Base-by-base conservation (phyloP, 73 alveolate genomes). In the Paramecium caudatum region DNA sequence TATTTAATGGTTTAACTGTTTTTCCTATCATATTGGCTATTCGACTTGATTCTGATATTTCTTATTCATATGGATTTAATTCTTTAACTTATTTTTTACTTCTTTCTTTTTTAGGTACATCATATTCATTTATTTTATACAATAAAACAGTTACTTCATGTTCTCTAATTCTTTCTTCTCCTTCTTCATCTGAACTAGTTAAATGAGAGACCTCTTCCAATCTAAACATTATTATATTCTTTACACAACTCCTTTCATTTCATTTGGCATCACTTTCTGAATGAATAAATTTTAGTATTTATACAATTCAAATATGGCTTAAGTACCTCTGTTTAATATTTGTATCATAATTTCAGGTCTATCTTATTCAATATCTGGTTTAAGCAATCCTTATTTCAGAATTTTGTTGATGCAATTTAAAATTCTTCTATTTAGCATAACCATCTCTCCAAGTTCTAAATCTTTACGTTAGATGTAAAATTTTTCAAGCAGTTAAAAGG, bases 191-290 rank as follows among this genome's bases (percentile, higher is more conserved):
- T 19, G 88, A 74, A 21, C 55, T 27, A 17, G 83, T 33, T 47
- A 74, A 74, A 74, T 74, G 88, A 10, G 88, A 74, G 8, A 74
- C 88, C 21, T 74, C 88, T 23, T 74, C 88, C 46, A 74, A 74
- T 32, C 83, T 65, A 30, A 55, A 12, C 6, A 3, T 23, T 23
- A 15, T 32, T 10, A 65, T 65, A 32, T 65, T 55, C 3, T 7
- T 65, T 65, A 65, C 68, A 74, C 88, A 10, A 74, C 15, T 19
- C 88, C 88, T 17, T 74, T 74, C 39, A 37, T 39, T 3, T 74
- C 88, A 17, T 37, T 41, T 1, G 88, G 88, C 34, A 74, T 74
- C 36, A 74, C 88, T 74, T 74, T 74, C 55, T 74, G 32, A 37
- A 74, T 74, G 32, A 21, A 74, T 30, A 74, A 25, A 74, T 74